Conservation (phyloP, 495 filamentous ascomycete genomes). For the Beverwykella pulmonaria region DNA sequence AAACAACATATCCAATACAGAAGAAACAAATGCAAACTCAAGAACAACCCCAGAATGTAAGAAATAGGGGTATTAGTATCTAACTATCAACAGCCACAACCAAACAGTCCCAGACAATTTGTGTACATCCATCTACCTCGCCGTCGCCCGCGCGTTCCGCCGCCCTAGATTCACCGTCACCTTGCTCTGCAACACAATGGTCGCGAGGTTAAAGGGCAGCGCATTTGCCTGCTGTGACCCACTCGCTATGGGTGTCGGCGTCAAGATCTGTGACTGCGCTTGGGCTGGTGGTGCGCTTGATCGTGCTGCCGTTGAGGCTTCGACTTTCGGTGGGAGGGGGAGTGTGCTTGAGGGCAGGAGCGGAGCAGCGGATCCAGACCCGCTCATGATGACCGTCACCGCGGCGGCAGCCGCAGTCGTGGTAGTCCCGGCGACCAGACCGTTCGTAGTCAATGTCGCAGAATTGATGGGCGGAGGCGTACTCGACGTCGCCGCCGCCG, state of each 20-base stretch:
- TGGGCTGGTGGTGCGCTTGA: background rate
- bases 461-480: background rate
- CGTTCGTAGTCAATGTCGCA: conserved; percentile 6
- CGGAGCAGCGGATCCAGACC: background rate
- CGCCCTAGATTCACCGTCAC: conserved; percentile 32
- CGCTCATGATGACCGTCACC: background rate
- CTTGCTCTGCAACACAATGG: conserved; percentile 28
- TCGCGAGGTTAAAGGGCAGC: conserved; percentile 35
- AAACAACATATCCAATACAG: background rate
- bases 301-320: background rate
- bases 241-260: background rate
- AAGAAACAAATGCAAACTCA: background rate
- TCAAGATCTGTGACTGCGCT: conserved; percentile 1
- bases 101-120: background rate
- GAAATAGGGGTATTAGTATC: background rate
- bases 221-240: background rate
- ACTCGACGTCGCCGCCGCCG: background rate
- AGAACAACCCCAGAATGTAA: background rate
- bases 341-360: background rate
- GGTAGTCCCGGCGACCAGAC: background rate
- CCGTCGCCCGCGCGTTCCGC: conserved; percentile 1
- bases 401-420: background rate
- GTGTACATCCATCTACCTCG: background rate
- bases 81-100: background rate
- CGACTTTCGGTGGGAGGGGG: background rate